Evolutionary conservation across 2,329 filamentous ascomycete species (phyloP).

Genomic region (Cercospora zeae-maydis): DNA sequence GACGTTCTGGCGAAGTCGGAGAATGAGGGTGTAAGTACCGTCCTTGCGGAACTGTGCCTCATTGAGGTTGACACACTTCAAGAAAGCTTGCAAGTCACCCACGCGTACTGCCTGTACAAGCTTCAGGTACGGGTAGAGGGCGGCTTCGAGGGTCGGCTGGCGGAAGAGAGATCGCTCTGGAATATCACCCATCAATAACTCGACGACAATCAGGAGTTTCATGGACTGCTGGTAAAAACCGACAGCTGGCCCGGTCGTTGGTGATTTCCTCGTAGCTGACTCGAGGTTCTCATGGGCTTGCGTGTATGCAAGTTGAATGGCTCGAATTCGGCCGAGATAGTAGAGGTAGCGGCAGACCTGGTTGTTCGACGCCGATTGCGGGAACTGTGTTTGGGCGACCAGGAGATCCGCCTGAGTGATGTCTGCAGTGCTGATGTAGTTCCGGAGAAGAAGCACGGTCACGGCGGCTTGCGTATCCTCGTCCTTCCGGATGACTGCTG

Average conservation of each 20-base stretch:
- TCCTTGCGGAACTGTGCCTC: slow-evolving; percentile 85
- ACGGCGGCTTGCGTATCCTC: slow-evolving; percentile 95
- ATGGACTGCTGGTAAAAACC: slow-evolving; percentile 95
- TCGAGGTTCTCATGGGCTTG: slow-evolving; percentile 93
- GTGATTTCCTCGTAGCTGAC: slow-evolving; percentile 90
- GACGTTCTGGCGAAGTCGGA: slow-evolving; percentile 94
- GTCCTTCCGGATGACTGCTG: slow-evolving; percentile 94
- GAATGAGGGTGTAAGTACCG: slow-evolving; percentile 90
- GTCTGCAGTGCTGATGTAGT: slow-evolving; percentile 93
- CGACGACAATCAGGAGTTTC: slow-evolving; percentile 93
- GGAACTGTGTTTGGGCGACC: slow-evolving; percentile 93
- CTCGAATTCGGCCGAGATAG: slow-evolving; percentile 93
- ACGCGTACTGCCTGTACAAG: slow-evolving; percentile 93
- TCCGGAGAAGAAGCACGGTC: slow-evolving; percentile 89
- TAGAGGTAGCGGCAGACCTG: slow-evolving; percentile 96
- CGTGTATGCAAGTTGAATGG: slow-evolving; percentile 94
- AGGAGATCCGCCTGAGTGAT: slow-evolving; percentile 95
- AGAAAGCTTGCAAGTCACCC: slow-evolving; percentile 91
- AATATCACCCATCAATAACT: slow-evolving; percentile 97
- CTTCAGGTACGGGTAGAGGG: slow-evolving; percentile 87
- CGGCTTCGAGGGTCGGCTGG: slow-evolving; percentile 77
- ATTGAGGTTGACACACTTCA: slow-evolving; percentile 78
- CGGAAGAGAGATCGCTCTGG: slow-evolving; percentile 93
- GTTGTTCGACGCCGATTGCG: slow-evolving; percentile 90
- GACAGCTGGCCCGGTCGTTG: slow-evolving; percentile 79